These are phyloP conservation scores for Cyclotella choctawhatcheeana DNA, from an alignment of 108 stramenopile species.

Conservation along the genomic window DNA sequence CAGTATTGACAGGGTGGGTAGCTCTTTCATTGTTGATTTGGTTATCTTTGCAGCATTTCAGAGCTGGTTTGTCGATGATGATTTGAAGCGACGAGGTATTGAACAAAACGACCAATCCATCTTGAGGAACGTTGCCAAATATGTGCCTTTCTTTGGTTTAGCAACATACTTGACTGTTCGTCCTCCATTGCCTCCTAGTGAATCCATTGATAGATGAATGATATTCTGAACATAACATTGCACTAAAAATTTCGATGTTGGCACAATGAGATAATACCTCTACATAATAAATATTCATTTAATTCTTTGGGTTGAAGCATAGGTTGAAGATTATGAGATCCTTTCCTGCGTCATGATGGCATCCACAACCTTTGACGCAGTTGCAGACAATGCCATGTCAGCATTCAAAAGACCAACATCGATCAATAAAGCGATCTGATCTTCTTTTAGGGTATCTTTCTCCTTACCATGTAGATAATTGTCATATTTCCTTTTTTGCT, in stretches of 20 bases:
- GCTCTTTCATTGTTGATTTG: conserved; percentile 82
- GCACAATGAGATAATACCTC: too few relatives aligned
- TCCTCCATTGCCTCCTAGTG: conserved; percentile 41
- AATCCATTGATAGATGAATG: not conserved
- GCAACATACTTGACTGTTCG: conserved; percentile 76
- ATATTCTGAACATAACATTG: conserved; percentile 5
- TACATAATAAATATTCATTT: not conserved
- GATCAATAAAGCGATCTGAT: conserved; percentile 5
- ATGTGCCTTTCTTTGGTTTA: conserved; percentile 86
- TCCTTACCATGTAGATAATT: not conserved
- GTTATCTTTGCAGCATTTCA: conserved; percentile 85
- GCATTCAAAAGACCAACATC: not conserved
- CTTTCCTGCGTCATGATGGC: conserved; percentile 4
- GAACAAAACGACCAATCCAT: conserved; percentile 36
- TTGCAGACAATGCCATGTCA: not conserved
- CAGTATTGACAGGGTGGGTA: conserved; percentile 81
- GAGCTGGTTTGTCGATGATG: conserved; percentile 89
- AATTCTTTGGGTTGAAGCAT: not conserved
- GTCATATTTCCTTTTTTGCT: conserved; percentile 26
- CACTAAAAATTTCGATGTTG: too few relatives aligned
- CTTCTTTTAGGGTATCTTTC: conserved; percentile 3
- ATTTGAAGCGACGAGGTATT: conserved; percentile 75
- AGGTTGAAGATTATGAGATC: too few relatives aligned
- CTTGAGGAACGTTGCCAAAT: conserved; percentile 63
- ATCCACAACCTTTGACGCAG: conserved; percentile 19